A percentile compares a stretch with the other conserved stretches of the same genome.
Conservation (phyloP, 2,329 filamentous ascomycete genomes). For the Colletotrichum gigasporum region DNA sequence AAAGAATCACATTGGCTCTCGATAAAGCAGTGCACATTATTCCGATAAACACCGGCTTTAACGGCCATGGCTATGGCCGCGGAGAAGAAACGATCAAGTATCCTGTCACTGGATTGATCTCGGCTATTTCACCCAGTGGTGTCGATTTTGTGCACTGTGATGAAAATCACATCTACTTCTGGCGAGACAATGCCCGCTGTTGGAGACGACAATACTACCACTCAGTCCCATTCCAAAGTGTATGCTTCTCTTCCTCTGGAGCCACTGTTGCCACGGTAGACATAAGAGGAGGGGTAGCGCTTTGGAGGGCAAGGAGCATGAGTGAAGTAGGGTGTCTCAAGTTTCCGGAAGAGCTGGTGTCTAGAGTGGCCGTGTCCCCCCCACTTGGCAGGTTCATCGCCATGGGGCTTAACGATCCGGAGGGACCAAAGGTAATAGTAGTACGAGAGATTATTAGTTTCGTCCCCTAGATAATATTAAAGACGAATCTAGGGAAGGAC, state of each 20-base stretch:
- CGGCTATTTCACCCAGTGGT: not conserved
- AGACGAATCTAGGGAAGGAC: too few species aligned
- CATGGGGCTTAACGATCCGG: slow-evolving; percentile 5
- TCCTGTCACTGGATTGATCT: not conserved
- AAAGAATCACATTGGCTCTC: not conserved
- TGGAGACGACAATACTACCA: slow-evolving; percentile 15
- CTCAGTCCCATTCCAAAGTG: not conserved
- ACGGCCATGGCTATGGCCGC: not conserved
- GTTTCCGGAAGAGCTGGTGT: slow-evolving; percentile 5
- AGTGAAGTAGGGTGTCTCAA: slow-evolving; percentile 11
- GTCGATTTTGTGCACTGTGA: slow-evolving; percentile 2
- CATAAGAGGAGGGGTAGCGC: not conserved
- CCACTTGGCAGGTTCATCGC: slow-evolving; percentile 6
- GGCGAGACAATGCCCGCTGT: slow-evolving; percentile 1
- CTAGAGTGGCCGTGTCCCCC: slow-evolving; percentile 1
- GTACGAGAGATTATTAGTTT: slow-evolving; percentile 8
- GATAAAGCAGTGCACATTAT: not conserved
- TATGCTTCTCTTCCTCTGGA: not conserved
- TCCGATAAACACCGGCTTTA: not conserved
- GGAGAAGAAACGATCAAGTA: slow-evolving; percentile 1
- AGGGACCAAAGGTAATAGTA: slow-evolving; percentile 5
- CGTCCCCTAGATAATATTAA: not conserved
- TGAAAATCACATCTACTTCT: slow-evolving; percentile 4
- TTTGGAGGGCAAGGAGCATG: not conserved
- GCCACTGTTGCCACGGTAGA: slow-evolving; percentile 5